phyloP scores from a whole-genome alignment of 805 yeast genomes.

The Schwanniomyces vanrijiae region DNA sequence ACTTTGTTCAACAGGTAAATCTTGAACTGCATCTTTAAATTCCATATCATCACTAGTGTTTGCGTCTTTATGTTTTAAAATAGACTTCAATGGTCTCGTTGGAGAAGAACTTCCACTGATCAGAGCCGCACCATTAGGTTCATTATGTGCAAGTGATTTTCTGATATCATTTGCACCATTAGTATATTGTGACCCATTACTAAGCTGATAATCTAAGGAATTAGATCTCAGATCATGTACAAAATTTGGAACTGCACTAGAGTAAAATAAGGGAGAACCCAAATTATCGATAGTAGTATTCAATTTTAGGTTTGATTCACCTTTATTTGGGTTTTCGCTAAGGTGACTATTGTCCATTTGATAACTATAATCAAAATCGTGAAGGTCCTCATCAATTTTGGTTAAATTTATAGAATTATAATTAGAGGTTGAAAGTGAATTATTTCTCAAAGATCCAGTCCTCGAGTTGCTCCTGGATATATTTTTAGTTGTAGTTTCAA shows the following conservation, averaged over 20 bases:
- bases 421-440: slow-evolving; percentile 11
- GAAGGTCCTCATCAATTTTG: slow-evolving; percentile 44
- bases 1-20: neutral
- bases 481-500: slow-evolving; percentile 43
- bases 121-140: neutral
- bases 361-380: slow-evolving; percentile 43
- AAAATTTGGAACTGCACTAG: neutral
- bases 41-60: slow-evolving; percentile 6
- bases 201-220: neutral
- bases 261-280: slow-evolving; percentile 5
- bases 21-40: slow-evolving; percentile 8
- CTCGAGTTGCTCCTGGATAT: slow-evolving; percentile 35
- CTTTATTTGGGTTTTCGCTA: slow-evolving; percentile 1
- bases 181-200: neutral
- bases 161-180: neutral
- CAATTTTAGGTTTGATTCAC: neutral
- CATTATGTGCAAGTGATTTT: neutral
- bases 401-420: slow-evolving; percentile 22
- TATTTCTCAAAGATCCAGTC: slow-evolving; percentile 26
- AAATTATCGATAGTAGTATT: neutral
- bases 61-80: slow-evolving; percentile 26
- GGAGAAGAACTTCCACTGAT: slow-evolving; percentile 13
- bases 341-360: slow-evolving; percentile 25
- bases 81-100: slow-evolving; percentile 32
- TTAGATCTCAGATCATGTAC: neutral